Evolutionary conservation across 2,329 filamentous ascomycete genomes (phyloP), one percentile per base, ranked within the genome.

Genomic region (Rhinocladiella similis): DNA sequence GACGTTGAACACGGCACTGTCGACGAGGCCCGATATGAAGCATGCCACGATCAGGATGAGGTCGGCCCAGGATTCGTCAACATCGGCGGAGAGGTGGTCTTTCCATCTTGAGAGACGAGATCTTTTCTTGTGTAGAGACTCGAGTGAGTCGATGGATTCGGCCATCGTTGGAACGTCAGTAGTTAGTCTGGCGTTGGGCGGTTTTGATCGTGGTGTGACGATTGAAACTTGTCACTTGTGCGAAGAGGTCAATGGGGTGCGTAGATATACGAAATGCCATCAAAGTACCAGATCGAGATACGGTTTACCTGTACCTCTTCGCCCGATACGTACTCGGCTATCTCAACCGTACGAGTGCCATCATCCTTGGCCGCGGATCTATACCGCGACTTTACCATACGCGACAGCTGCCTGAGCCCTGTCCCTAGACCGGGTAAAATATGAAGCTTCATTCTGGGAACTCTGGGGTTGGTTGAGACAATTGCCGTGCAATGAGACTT

Each of bases 1-100:
- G 12, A 73, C 72, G 60, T 74, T 75, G 65, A 75, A 76, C 16
- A 73, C 70, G 25, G 71, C 70, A 56, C 73, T 74, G 57, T 77
- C 75, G 43, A 74, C 75, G 18, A 77, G 67, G 3, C 75, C 75
- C 0, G 74, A 75, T 25, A 72, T 65, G 66, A 47, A 76, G 59
- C 58, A 77, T 56, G 69, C 66, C 10, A 57, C 35, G 20, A 73
- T 63, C 18, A 63, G 16, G 13, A 60, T 54, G 19, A 58, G n/a
- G 35, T 62, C 57, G 14, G 54, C 53, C 53, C 56, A 55, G 38
- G 49, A 45, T 27, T 55, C 49, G 45, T 52, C 56, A 14, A 53
- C 51, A n/a, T 61, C 55, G n/a, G 48, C 41, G 14, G 46, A 33
- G 18, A 61, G 22, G 43, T 61, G 18, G 36, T 54, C 36, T 39